A percentile compares a stretch with the other conserved stretches of the same genome.
Evolutionary conservation across 768 basidiomycete species (phyloP).

Genomic region (Termitomyces titanicus): DNA sequence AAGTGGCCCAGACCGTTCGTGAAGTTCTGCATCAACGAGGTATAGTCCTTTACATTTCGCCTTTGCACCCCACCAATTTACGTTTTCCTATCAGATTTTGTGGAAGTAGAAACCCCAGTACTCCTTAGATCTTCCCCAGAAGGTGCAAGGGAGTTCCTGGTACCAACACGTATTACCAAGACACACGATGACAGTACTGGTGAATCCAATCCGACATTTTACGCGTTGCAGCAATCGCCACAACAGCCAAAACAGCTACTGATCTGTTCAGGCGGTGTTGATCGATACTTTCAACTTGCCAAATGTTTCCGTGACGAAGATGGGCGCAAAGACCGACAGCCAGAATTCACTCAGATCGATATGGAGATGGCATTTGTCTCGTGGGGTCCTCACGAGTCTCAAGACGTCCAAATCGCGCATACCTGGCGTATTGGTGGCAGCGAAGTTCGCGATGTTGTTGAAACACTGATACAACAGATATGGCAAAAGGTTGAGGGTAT

Average conservation of each 20-base stretch:
- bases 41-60: slow-evolving; percentile 21
- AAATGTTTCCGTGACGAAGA: slow-evolving; percentile 96
- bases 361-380: slow-evolving; percentile 94
- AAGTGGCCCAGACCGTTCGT: slow-evolving; percentile 77
- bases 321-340: slow-evolving; percentile 91
- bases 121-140: slow-evolving; percentile 91
- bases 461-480: slow-evolving; percentile 67
- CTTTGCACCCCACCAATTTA: slow-evolving; percentile 9
- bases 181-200: slow-evolving; percentile 16
- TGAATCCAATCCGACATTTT: slow-evolving; percentile 51
- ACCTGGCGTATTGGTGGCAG: slow-evolving; percentile 83
- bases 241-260: slow-evolving; percentile 95
- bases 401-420: slow-evolving; percentile 21
- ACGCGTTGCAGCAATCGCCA: slow-evolving; percentile 90
- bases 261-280: slow-evolving; percentile 85
- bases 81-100: slow-evolving; percentile 58
- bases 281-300: slow-evolving; percentile 90
- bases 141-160: slow-evolving; percentile 91
- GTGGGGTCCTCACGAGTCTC: slow-evolving; percentile 50
- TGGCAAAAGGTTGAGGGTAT: slow-evolving; percentile 72
- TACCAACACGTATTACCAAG: slow-evolving; percentile 63
- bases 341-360: slow-evolving; percentile 97
- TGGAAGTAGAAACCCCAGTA: slow-evolving; percentile 91
- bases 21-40: slow-evolving; percentile 71
- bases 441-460: slow-evolving; percentile 78